These are phyloP conservation scores for Penicillium sclerotiorum DNA, from an alignment of 2,329 filamentous ascomycete genomes.

Conservation along the genomic window DNA sequence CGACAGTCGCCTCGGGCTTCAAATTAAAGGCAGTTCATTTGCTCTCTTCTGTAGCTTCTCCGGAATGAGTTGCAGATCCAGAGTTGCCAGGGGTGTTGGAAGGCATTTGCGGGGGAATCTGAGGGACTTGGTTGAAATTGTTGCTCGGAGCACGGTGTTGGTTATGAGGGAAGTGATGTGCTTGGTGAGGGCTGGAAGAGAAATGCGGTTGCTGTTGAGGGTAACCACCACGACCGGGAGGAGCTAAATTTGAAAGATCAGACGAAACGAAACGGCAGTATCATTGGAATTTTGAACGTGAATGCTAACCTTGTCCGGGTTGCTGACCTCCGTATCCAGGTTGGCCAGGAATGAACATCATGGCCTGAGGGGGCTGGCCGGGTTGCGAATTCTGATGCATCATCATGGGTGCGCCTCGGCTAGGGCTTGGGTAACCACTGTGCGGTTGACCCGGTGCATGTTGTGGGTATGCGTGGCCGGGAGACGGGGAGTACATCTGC, in stretches of 20 bases:
- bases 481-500: slow-evolving; percentile 77
- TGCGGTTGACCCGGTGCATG: slow-evolving; percentile 56
- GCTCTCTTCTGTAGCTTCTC: slow-evolving; percentile 49
- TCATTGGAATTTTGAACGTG: not conserved
- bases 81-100: slow-evolving; percentile 35
- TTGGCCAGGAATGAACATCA: slow-evolving; percentile 75
- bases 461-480: slow-evolving; percentile 68
- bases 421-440: slow-evolving; percentile 85
- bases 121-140: slow-evolving; percentile 54
- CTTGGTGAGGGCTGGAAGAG: slow-evolving; percentile 66
- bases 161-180: slow-evolving; percentile 63
- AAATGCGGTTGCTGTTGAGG: slow-evolving; percentile 65
- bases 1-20: slow-evolving; percentile 5
- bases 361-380: slow-evolving; percentile 68
- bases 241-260: slow-evolving; percentile 49
- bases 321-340: slow-evolving; percentile 72
- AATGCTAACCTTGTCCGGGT: slow-evolving; percentile 70
- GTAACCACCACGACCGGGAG: slow-evolving; percentile 61
- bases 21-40: slow-evolving; percentile 46
- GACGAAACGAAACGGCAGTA: slow-evolving; percentile 15
- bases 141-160: slow-evolving; percentile 60
- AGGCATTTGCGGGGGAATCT: slow-evolving; percentile 49
- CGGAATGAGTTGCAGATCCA: slow-evolving; percentile 42
- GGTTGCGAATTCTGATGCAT: slow-evolving; percentile 92
- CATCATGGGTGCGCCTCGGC: slow-evolving; percentile 88